Base-by-base conservation (phyloP, 1,284 basidiomycete genomes). In the Tylopilus sp. region DNA sequence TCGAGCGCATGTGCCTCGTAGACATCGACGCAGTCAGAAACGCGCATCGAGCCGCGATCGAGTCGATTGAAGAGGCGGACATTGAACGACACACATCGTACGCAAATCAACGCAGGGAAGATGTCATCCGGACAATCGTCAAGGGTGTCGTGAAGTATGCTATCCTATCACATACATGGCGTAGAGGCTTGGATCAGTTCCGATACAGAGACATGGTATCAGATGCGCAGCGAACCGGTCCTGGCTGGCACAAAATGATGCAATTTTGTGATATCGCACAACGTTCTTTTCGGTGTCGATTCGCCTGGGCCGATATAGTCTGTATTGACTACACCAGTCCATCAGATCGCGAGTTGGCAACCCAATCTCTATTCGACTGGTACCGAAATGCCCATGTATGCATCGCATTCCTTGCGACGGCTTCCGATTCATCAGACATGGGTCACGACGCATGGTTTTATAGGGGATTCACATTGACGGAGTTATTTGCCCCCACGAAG, bases 11-110 rank as follows among this genome's bases (percentile, higher is more conserved):
- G 25, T 24, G 50, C 25, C 51, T 61, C 36, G 49, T 62, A 33
- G 50, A 53, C 15, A 37, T 43, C 5, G 31, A 50, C 10, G 28
- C 20, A 10, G 10, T 61, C 32, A 60, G 22, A 43, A 11, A 49
- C 4, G 40, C 46, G 7, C 50, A 63, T 26, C 47, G 40, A 37
- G 8, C 42, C n/a, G 29, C 10, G 6, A 59, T 62, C 51, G 46
- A 61, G n/a, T 54, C 58, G 3, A 58, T 62, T 15, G 19, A 31
- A 24, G 61, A 62, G 49, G 48, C 15, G 7, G 61, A 65, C 26
- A 63, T 65, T n/a, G 58, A 61, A n/a, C 58, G 47, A 19, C 61
- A 65, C 20, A 65, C 63, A 0, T 63, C 61, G 25, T 61, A 62
- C 13, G 58, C 61, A 17, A 61, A 65, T 24, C 61, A 62, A 22